Conservation (phyloP, 371 early-diverging fungal species). For the Mortierella sp. region DNA sequence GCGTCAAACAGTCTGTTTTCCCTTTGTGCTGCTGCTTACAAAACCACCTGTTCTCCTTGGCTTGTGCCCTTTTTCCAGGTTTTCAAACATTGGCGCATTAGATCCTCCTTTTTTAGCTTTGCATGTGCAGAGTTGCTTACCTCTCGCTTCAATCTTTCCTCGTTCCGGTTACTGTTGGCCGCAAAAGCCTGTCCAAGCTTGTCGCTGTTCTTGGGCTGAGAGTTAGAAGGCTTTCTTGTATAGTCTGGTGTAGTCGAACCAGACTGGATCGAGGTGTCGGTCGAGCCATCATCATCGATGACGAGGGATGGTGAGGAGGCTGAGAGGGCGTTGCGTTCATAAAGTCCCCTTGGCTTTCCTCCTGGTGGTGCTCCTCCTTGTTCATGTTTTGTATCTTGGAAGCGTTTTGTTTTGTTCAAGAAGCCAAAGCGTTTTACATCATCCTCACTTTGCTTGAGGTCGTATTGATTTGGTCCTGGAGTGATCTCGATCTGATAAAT, state of each 20-base stretch:
- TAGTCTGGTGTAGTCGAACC: conserved; percentile 35
- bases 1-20: no score
- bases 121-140: no score
- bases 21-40: no score
- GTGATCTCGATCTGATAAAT: conserved; percentile 39
- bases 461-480: conserved; percentile 52
- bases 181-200: conserved; percentile 24
- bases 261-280: conserved; percentile 36
- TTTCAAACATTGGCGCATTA: no score
- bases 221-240: conserved; percentile 13
- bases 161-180: conserved; percentile 17
- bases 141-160: conserved; percentile 40
- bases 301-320: conserved; percentile 33
- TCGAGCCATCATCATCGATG: conserved; percentile 23
- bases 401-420: conserved; percentile 45
- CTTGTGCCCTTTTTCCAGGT: no score
- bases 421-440: conserved; percentile 51
- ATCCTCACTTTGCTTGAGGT: conserved; percentile 30
- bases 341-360: conserved; percentile 11
- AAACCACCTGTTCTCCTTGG: no score
- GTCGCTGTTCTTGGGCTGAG: conserved; percentile 37
- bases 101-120: neutral
- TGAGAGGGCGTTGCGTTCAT: conserved; percentile 27
- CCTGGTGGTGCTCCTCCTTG: conserved; percentile 5
- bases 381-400: conserved; percentile 9